Base-by-base conservation (phyloP, 768 basidiomycete species). In the Auriscalpium microsporum region DNA sequence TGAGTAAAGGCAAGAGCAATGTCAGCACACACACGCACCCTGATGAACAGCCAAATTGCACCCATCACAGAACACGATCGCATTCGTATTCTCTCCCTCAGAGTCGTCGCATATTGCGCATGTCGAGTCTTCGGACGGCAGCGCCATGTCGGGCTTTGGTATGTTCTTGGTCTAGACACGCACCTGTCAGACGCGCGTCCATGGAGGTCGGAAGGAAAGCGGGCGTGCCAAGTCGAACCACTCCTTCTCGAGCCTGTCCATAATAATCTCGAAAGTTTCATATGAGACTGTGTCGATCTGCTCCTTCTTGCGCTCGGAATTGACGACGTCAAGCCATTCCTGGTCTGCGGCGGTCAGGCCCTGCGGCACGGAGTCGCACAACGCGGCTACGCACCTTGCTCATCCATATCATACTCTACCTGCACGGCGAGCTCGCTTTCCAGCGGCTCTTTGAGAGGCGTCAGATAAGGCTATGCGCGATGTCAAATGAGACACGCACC, bases 391-490 rank as follows among this genome's bases (percentile, higher is more conserved):
- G 17, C 38, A 87, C 93, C 94, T 82, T 97, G 94, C 67, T 97
- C 96, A 66, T 98, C 96, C 94, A 99, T 98, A 67, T 98, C 96
- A 75, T 99, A 99, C 69, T 98, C 96, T 21, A 99, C 95, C 62
- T 95, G 93, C 40, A 82, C 81, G 8, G 87, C 87, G 16, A 98
- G 80, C 61, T 99, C 96, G 48, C 82, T 83, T 67, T 99, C 95
- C 61, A 96, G 74, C 0, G 95, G 95, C 64, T 96, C 94, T 91
- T 28, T 28, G 5, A 65, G 21, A 28, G 48, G 48, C 36, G 52
- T n/a, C 28, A 51, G 54, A 11, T n/a, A 58, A 45, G 13, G 37
- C 1, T 34, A 34, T n/a, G 36, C 52, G 47, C 34, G 10, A 42
- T 11, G 53, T 23, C 34, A 38, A 28, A 49, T 38, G 33, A 16